Evolutionary conservation across 371 early-diverging fungal genomes (phyloP).

Genomic region (Nematocida sp.): DNA sequence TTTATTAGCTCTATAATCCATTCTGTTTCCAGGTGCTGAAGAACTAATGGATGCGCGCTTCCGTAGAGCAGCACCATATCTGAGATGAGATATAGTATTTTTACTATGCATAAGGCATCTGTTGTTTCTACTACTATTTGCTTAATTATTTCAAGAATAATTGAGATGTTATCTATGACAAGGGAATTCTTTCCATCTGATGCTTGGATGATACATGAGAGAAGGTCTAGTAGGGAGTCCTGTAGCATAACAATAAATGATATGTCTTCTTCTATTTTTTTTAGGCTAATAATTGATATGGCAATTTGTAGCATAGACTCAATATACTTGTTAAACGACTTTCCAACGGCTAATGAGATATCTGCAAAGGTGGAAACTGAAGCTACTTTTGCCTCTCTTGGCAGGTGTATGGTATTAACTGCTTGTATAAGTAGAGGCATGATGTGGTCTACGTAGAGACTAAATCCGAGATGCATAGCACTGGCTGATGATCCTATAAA

Average conservation of each 20-base stretch:
- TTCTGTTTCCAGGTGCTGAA: conserved; percentile 8
- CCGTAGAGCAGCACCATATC: conserved; percentile 47
- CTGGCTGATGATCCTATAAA: conserved; percentile 62
- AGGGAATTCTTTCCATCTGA: conserved; percentile 19
- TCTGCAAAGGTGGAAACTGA: conserved; percentile 90
- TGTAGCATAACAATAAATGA: conserved; percentile 12
- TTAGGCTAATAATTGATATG: background rate
- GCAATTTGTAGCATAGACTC: conserved; percentile 58
- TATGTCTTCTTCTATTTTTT: conserved; percentile 18
- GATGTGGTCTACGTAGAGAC: conserved; percentile 36
- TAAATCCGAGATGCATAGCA: conserved; percentile 57
- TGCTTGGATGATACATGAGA: conserved; percentile 42
- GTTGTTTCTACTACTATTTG: conserved; percentile 35
- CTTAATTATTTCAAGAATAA: conserved; percentile 24
- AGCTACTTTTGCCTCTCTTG: conserved; percentile 73
- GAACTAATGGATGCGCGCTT: background rate
- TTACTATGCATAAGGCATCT: conserved; percentile 37
- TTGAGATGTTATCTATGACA: background rate
- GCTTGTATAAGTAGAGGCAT: conserved; percentile 51
- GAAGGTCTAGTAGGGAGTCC: conserved; percentile 38
- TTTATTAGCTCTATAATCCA: conserved; percentile 42
- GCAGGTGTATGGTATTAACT: conserved; percentile 34
- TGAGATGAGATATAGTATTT: conserved; percentile 49
- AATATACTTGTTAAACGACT: conserved; percentile 75
- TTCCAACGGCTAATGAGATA: conserved; percentile 84